Evolutionary conservation across 306 rosid genomes (phyloP).

Genomic region (Sindora glabra): DNA sequence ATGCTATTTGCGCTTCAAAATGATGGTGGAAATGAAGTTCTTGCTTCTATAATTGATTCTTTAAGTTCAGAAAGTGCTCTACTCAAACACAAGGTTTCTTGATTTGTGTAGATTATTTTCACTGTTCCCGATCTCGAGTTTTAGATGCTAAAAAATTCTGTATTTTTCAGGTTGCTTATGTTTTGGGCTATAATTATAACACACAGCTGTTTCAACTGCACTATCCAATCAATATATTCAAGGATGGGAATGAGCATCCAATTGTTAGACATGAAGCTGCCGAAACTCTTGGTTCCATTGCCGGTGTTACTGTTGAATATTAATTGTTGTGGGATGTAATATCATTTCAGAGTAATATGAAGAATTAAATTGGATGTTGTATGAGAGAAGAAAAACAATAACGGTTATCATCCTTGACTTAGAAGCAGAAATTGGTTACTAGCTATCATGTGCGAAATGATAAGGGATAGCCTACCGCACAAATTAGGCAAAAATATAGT

Average conservation of each 20-base stretch:
- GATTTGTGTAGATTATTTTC: background rate
- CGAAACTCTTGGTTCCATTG: slow-evolving; percentile 98
- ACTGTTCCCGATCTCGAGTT: no score
- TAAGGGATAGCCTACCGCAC: no score
- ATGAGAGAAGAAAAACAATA: slow-evolving; percentile 5
- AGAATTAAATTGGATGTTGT: background rate
- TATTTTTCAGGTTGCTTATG: slow-evolving; percentile 78
- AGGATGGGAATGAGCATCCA: slow-evolving; percentile 75
- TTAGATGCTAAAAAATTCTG: slow-evolving; percentile 9
- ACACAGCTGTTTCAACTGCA: slow-evolving; percentile 78
- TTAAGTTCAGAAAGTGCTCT: slow-evolving; percentile 83
- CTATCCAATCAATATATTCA: slow-evolving; percentile 70
- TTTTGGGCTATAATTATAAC: slow-evolving; percentile 91
- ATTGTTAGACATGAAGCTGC: slow-evolving; percentile 99
- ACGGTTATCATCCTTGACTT: background rate
- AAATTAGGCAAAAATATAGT: no score
- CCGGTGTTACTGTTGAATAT: slow-evolving; percentile 46
- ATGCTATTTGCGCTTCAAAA: slow-evolving; percentile 86
- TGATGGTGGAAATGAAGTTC: slow-evolving; percentile 69
- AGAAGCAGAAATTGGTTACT: no score
- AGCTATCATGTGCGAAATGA: no score
- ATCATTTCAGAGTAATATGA: background rate
- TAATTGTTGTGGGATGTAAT: background rate
- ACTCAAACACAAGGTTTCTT: slow-evolving; percentile 71
- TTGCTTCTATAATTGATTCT: slow-evolving; percentile 67